A percentile compares a stretch with the other conserved stretches of the same genome.
These are phyloP conservation scores for Basidiobolus heterosporus DNA, from an alignment of 371 early-diverging fungal genomes.

Conservation along the genomic window DNA sequence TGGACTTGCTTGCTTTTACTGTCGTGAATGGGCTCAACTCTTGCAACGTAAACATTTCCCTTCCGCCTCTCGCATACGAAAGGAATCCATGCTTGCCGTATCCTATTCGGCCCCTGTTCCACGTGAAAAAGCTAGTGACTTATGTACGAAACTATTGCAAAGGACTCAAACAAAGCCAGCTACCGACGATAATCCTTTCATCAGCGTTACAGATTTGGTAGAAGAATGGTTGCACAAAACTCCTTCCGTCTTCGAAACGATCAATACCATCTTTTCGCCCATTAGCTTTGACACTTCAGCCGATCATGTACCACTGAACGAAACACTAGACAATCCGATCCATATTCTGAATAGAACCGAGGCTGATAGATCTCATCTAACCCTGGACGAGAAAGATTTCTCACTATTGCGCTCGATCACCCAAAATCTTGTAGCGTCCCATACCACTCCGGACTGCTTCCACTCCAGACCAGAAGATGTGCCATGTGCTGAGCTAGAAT, in stretches of 20 bases:
- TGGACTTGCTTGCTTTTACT: conserved; percentile 53
- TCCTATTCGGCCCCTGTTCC: no score
- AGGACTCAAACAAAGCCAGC: background rate
- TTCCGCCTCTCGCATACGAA: background rate
- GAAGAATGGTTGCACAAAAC: conserved; percentile 13
- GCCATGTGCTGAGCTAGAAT: conserved; percentile 51
- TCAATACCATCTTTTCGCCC: conserved; percentile 14
- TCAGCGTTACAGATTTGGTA: conserved; percentile 8
- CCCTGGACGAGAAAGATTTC: conserved; percentile 44
- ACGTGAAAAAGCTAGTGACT: no score
- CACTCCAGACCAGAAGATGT: conserved; percentile 41
- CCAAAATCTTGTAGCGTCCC: conserved; percentile 46
- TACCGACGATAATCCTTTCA: background rate
- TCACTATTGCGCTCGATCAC: conserved; percentile 50
- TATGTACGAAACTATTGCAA: background rate
- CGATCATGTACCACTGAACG: conserved; percentile 21
- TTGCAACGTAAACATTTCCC: conserved; percentile 52
- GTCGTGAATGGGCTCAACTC: conserved; percentile 70
- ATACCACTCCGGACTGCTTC: conserved; percentile 54
- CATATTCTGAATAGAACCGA: conserved; percentile 19
- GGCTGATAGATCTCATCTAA: conserved; percentile 23
- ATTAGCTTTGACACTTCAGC: conserved; percentile 17
- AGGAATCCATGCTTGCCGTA: background rate
- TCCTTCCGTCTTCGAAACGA: conserved; percentile 14
- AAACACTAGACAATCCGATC: conserved; percentile 8